Evolutionary conservation across 495 filamentous ascomycete species (phyloP).

Genomic region (Penicillium macrosclerotiorum): DNA sequence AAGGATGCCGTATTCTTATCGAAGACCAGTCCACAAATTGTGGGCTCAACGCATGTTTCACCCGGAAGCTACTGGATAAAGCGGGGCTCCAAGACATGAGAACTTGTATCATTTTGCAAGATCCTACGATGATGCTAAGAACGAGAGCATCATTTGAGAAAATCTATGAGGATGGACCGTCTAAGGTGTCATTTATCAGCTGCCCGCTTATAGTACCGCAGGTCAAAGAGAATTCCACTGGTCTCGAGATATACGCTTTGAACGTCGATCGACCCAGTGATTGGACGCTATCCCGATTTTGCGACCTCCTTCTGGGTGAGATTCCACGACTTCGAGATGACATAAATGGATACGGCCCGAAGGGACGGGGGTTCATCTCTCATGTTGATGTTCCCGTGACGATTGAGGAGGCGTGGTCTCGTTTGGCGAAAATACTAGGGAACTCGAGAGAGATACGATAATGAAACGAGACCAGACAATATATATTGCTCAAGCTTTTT

Average conservation of each 20-base stretch:
- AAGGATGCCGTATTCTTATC: conserved; percentile 27
- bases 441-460: too few species aligned
- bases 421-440: background rate
- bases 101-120: conserved; percentile 31
- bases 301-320: conserved; percentile 31
- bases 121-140: conserved; percentile 37
- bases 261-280: background rate
- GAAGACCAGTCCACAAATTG: conserved; percentile 40
- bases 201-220: conserved; percentile 32
- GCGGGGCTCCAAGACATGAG: conserved; percentile 11
- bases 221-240: conserved; percentile 12
- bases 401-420: conserved; percentile 29
- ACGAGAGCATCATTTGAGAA: conserved; percentile 35
- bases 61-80: conserved; percentile 23
- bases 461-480: too few species aligned
- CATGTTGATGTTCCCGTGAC: conserved; percentile 33
- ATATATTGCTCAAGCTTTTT: too few species aligned
- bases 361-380: conserved; percentile 32
- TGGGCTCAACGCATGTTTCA: conserved; percentile 31
- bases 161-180: conserved; percentile 15
- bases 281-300: conserved; percentile 29
- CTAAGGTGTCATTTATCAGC: conserved; percentile 20
- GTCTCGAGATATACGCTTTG: background rate
- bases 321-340: conserved; percentile 36
- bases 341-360: conserved; percentile 34